Conservation (phyloP, 371 early-diverging fungal genomes). For the Mortierella sp. region DNA sequence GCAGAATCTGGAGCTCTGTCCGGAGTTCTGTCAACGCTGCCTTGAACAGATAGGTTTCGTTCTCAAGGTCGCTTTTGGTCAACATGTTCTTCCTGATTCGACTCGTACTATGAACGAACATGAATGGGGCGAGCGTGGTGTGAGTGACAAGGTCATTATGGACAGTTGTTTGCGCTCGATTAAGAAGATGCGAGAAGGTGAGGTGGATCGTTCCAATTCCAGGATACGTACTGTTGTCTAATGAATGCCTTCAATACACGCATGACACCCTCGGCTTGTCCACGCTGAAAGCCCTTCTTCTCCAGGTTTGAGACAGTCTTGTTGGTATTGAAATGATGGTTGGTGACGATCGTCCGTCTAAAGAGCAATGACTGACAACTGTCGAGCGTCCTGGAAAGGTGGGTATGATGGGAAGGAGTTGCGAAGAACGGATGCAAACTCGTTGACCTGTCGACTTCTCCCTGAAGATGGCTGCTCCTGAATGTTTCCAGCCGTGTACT, state of each 20-base stretch:
- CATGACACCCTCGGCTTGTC: conserved; percentile 81
- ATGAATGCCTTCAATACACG: conserved; percentile 67
- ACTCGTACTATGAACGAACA: conserved; percentile 42
- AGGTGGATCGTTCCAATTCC: too few species aligned
- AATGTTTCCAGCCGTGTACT: conserved; percentile 1
- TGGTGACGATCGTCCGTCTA: conserved; percentile 44
- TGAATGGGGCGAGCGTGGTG: conserved; percentile 1
- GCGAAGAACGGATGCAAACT: conserved; percentile 23
- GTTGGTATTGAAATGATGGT: conserved; percentile 78
- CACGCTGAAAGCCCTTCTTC: conserved; percentile 69
- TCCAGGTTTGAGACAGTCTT: conserved; percentile 71
- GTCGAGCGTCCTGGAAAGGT: conserved; percentile 12
- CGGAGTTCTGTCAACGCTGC: conserved; percentile 85
- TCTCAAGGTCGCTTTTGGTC: conserved; percentile 67
- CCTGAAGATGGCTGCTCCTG: conserved; percentile 6
- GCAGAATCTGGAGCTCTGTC: conserved; percentile 86
- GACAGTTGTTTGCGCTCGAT: conserved; percentile 4
- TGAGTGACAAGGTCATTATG: conserved; percentile 43
- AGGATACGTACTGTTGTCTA: conserved; percentile 29
- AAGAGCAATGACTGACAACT: conserved; percentile 12
- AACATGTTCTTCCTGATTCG: conserved; percentile 57
- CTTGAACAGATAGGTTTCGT: conserved; percentile 78
- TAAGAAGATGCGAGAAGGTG: too few species aligned
- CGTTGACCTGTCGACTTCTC: not conserved
- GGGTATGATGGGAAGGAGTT: conserved; percentile 35